These are phyloP conservation scores for Zygosaccharomyces rouxii DNA, from an alignment of 805 yeast species.

Conservation along the genomic window DNA sequence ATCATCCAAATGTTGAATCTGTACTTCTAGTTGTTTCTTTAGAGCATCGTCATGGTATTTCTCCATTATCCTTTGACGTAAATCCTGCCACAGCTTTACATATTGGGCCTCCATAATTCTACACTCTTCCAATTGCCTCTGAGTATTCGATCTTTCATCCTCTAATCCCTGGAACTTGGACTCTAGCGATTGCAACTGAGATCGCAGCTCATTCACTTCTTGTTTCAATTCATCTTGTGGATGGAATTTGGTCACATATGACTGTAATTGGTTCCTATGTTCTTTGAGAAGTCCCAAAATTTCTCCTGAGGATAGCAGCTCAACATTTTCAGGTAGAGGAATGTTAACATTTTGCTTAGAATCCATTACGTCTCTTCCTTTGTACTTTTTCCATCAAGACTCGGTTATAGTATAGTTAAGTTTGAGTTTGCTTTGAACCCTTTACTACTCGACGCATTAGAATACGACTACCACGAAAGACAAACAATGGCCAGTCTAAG, in stretches of 20 bases:
- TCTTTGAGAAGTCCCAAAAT: conserved; percentile 19
- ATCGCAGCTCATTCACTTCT: conserved; percentile 11
- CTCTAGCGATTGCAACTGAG: conserved; percentile 20
- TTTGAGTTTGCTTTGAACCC: background rate
- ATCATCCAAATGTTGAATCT: conserved; percentile 33
- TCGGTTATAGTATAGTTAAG: background rate
- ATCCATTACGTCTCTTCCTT: background rate
- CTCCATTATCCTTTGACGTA: conserved; percentile 36
- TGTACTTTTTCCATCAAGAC: background rate
- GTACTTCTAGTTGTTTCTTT: conserved; percentile 27
- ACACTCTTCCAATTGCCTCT: conserved; percentile 26
- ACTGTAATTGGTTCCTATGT: conserved; percentile 17
- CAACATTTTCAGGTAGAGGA: conserved; percentile 24
- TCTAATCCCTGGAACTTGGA: conserved; percentile 26
- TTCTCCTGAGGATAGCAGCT: conserved; percentile 25
- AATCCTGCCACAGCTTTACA: conserved; percentile 35
- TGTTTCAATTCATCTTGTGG: conserved; percentile 14
- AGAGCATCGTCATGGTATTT: conserved; percentile 39
- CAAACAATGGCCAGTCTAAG: conserved; percentile 14
- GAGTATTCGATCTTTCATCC: conserved; percentile 23
- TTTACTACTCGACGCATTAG: background rate
- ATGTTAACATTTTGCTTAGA: background rate
- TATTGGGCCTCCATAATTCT: conserved; percentile 31
- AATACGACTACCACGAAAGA: background rate
- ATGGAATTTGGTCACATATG: conserved; percentile 26